Evolutionary conservation across 768 basidiomycete species (phyloP).

Genomic region (Chalciporus piperatus): DNA sequence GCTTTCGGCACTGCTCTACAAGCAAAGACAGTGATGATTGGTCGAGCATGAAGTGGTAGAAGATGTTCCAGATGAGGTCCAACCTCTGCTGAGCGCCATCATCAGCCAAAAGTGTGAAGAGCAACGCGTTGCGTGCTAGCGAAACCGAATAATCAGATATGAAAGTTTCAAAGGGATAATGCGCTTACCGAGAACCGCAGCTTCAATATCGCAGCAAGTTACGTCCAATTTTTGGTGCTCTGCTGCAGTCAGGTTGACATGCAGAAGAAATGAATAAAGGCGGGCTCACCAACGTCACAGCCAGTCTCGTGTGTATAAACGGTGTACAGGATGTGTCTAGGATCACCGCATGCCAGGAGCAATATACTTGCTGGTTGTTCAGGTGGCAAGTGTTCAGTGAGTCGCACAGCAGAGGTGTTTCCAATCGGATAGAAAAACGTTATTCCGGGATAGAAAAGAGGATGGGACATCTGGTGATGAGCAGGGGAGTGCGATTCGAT

Average conservation of each 20-base stretch:
- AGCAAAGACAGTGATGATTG: conserved; percentile 25
- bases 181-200: conserved; percentile 28
- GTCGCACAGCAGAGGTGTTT: conserved; percentile 52
- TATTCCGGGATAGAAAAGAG: conserved; percentile 26
- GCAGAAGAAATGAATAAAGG: not conserved
- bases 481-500: not conserved
- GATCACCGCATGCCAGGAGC: conserved; percentile 57
- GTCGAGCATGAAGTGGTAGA: conserved; percentile 30
- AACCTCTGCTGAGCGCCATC: conserved; percentile 12
- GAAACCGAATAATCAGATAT: not conserved
- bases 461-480: conserved; percentile 21
- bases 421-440: conserved; percentile 58
- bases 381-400: conserved; percentile 46
- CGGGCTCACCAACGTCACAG: conserved; percentile 8
- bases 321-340: conserved; percentile 52
- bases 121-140: conserved; percentile 27
- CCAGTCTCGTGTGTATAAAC: conserved; percentile 24
- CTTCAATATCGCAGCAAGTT: conserved; percentile 30
- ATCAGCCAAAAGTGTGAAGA: conserved; percentile 30
- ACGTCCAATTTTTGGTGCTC: conserved; percentile 26
- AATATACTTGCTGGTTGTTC: conserved; percentile 49
- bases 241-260: conserved; percentile 3
- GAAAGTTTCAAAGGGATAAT: not conserved
- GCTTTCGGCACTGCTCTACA: conserved; percentile 27
- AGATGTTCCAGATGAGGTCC: conserved; percentile 30